Evolutionary conservation across 306 rosid genomes (phyloP), one percentile per base, ranked within the genome.

Genomic region (Rosa chinensis): DNA sequence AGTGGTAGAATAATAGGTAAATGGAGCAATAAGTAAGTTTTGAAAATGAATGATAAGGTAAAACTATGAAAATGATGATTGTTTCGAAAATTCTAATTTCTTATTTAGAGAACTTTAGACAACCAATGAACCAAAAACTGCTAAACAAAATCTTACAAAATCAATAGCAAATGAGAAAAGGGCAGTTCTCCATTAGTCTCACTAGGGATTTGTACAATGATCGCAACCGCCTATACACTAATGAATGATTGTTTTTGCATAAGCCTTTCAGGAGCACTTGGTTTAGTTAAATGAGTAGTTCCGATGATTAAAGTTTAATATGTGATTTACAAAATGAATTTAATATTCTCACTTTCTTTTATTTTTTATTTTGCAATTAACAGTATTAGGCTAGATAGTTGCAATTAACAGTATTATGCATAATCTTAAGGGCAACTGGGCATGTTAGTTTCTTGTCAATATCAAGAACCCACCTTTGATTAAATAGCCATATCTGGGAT

Each of bases 401-500:
- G 23, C 66, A 21, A 25, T 25, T 25, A 25, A 25, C 28, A 25
- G 28, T 21, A n/a, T 58, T 58, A 58, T 21, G 14, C 32, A 58
- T 12, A 63, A 12, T 32, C 44, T 66, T 66, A 37, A 37, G 45
- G 47, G 25, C 71, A 66, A 66, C 39, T 77, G 42, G 62, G 79
- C 78, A 77, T 83, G 74, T 87, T 83, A 74, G 82, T 79, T 85
- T 82, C 86, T 79, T 85, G 85, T 89, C 89, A 90, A 88, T 78
- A 86, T 88, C 87, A 88, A 81, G 74, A 75, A 79, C 73, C 81
- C 72, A 72, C 80, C 79, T 86, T 45, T 74, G 72, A 84, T 84
- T 40, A 40, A 56, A 68, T 82, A 82, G 1, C 70, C 75, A 61
- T 83, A 71, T 70, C 74, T 84, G 70, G 76, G 67, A 68, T 81